A percentile compares a stretch with the other conserved stretches of the same genome.
Conservation (phyloP, 2,329 filamentous ascomycete genomes). For the Curvularia lunata region DNA sequence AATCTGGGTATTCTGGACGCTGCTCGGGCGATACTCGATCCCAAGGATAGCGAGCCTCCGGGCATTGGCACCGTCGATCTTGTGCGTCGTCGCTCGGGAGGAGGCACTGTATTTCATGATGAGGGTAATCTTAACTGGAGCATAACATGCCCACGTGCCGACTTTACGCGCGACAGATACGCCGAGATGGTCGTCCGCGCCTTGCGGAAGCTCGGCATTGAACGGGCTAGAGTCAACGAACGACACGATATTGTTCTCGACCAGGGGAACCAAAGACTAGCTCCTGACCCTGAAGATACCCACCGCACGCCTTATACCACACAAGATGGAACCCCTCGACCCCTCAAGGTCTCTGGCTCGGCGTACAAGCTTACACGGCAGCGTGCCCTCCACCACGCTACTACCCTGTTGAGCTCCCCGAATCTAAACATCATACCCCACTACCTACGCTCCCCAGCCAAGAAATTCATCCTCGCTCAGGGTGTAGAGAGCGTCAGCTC, state of each 20-base stretch:
- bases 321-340: constrained; percentile 39
- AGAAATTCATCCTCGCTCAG: constrained; percentile 75
- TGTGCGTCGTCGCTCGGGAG: constrained; percentile 84
- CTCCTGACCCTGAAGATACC: constrained; percentile 48
- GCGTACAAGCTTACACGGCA: constrained; percentile 89
- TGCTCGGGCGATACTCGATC: constrained; percentile 31
- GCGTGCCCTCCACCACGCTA: constrained; percentile 89
- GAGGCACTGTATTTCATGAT: constrained; percentile 94
- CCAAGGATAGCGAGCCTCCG: constrained; percentile 46
- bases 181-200: constrained; percentile 93
- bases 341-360: constrained; percentile 85
- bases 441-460: constrained; percentile 79
- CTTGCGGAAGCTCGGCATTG: constrained; percentile 65
- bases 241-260: constrained; percentile 91
- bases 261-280: constrained; percentile 45
- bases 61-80: constrained; percentile 61
- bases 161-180: constrained; percentile 84
- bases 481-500: constrained; percentile 93
- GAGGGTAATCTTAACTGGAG: constrained; percentile 92
- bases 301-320: constrained; percentile 54
- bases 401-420: constrained; percentile 79
- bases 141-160: constrained; percentile 78
- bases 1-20: constrained; percentile 69
- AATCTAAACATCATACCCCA: constrained; percentile 72
- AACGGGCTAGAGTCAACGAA: constrained; percentile 76